Conservation (phyloP, 441 rosid genomes). For the Arabidopsis hybrid region DNA sequence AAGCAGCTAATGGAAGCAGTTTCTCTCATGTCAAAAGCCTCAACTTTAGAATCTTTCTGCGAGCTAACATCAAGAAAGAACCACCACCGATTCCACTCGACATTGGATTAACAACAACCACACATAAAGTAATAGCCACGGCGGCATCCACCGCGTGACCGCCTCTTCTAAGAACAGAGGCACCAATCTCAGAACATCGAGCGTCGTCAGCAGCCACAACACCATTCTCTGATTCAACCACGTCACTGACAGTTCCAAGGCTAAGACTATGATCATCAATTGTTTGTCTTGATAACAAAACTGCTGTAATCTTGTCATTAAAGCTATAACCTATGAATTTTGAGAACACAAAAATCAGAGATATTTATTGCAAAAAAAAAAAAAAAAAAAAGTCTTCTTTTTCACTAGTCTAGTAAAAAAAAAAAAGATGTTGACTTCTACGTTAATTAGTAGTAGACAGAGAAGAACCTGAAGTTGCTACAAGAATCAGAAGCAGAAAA, state of each 20-base stretch:
- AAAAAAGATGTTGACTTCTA: not conserved
- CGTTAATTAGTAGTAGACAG: too few relatives aligned
- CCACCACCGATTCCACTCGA: constrained; percentile 96
- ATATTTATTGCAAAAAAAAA: not conserved
- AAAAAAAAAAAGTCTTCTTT: too few relatives aligned
- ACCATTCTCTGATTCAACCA: constrained; percentile 74
- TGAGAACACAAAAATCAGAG: not conserved
- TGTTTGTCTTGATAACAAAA: constrained; percentile 42
- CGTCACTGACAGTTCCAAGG: constrained; percentile 42
- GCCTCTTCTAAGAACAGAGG: constrained; percentile 68
- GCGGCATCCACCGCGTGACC: constrained; percentile 91
- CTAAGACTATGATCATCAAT: constrained; percentile 29
- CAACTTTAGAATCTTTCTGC: constrained; percentile 52
- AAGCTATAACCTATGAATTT: constrained; percentile 41
- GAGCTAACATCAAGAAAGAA: constrained; percentile 80
- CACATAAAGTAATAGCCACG: constrained; percentile 70
- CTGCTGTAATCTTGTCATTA: constrained; percentile 40
- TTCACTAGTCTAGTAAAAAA: constrained; percentile 6
- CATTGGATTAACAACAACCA: constrained; percentile 80
- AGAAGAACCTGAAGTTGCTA: constrained; percentile 48
- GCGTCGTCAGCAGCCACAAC: constrained; percentile 95
- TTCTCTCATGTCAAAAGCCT: constrained; percentile 92
- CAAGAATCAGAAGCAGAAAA: constrained; percentile 50
- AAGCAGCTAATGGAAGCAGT: constrained; percentile 89
- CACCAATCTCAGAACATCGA: constrained; percentile 80